Base-by-base conservation (phyloP, 768 basidiomycete genomes). In the Omphalotus guepiniiformis region DNA sequence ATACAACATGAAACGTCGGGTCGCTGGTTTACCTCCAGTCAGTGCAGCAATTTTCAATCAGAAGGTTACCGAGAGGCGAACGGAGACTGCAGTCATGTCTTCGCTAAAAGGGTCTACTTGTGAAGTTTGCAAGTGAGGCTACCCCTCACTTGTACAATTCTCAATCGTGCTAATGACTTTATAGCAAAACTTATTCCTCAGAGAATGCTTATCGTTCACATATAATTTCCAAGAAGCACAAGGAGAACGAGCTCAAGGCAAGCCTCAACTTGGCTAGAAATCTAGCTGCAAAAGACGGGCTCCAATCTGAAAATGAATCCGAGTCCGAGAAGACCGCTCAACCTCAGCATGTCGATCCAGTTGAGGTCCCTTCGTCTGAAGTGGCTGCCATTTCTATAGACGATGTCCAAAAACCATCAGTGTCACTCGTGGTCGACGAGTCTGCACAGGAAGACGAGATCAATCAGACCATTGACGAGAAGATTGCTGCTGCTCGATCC, bases 1-100 rank as follows among this genome's bases (percentile, higher is more conserved):
- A 44, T 99, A 99, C 69, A 99, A 99, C 62, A 92, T 97, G 83
- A 95, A 95, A 73, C 87, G 94, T 54, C 83, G 93, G 23, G 88
- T 98, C 15, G 94, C 95, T 2, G 81, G 78, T 4, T 76, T 99
- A 2, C 87, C 91, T 7, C 93, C 95, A 2, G 82, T 99, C 58
- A 83, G 81, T 49, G 78, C 75, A 0, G 66, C 74, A 6, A 56
- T 84, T 1, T 99, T 97, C 69, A 85, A 93, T 56, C 80, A 91
- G 58, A 98, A 97, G 59, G 86, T 96, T 11, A 62, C 86, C 23
- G 88, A 95, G 53, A 71, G 90, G 55, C 72, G 80, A 13, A 74
- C 80, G 36, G 86, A 93, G 66, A 89, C 87, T 2, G 83, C 87
- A 1, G 70, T 87, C 42, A 74, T 73, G 61, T 72, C 80, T 2